Evolutionary conservation across 139 green algal genomes (phyloP), one percentile per base, ranked within the genome.

Genomic region (Spirogloea muscicola): DNA sequence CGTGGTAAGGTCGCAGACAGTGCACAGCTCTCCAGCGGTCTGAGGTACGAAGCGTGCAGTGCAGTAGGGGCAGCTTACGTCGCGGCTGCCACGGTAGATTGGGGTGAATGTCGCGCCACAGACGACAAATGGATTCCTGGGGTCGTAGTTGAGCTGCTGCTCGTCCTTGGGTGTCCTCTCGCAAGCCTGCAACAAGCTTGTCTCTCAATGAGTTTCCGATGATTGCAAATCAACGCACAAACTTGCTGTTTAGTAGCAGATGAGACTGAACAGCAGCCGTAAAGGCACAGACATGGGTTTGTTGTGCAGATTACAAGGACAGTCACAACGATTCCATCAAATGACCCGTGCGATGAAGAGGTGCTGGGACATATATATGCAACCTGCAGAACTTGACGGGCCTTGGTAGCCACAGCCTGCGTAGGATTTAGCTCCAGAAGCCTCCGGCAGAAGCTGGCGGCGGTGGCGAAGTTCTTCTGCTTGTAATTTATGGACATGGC

Each of bases 401-500:
- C 93, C 82, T 93, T 85, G 36, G 82, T 65, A 25, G 85, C 88
- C 44, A 96, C 90, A 87, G 96, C 96, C 5, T 86, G 73, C 16
- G 89, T 81, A 1, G 92, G 90, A 60, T 96, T 94, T 25, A 98
- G 87, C 85, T 99, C 94, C 42, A 99, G 84, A 76, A 98, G 81
- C 31, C 95, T 86, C 21, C 90, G 86, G 82, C 88, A 96, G 84
- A 99, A 96, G 29, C 83, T 90, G 42, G 92, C 86, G 64, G 88
- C 92, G 0, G 89, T 96, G 80, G 81, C 84, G 62, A 88, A 93
- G 84, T 96, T 95, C 78, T 96, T 94, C 25, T 95, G 71, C 88
- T 98, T 98, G 93, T 91, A 98, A 86, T 94, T 94, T 42, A 91
- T 86, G 40, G 81, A 88, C 92, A 98, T 97, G 46, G 95, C 95